Evolutionary conservation across 257 asterid species (phyloP), one percentile per base, ranked within the genome.

Genomic region (Coffea canephora): DNA sequence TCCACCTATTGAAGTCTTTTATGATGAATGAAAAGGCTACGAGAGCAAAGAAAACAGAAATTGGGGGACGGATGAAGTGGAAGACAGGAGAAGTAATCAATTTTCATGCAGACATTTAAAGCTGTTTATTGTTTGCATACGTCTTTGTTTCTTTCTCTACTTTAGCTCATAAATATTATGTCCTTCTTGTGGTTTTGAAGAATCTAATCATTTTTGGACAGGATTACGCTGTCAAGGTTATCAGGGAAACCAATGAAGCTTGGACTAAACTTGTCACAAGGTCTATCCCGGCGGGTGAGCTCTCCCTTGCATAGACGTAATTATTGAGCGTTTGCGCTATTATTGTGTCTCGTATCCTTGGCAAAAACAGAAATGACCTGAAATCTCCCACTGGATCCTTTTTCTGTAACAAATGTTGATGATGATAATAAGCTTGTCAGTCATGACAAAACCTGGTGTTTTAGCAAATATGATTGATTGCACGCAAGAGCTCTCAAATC

Each of bases 251-350:
- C 54, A 96, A 96, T 54, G 96, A 92, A 76, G 87, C 98, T 0
- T 96, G 99, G 99, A 89, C 93, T 45, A 96, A 96, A 76, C 97
- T 96, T 70, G 99, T 96, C 81, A 92, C 92, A 78, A 87, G 99
- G 86, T 91, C 98, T 7, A 86, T 90, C 79, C 87, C 94, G 81
- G 82, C 97, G 64, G 98, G 99, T 43, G 97, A 96, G 78, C 97
- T 96, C 34, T 96, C 99, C 18, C 98, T 96, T 48, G 91, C 88
- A 78, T 96, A 84, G 82, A 14, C 43, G 15, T 84, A 68, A 34
- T 25, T 59, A 59, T 54, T 15, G 21, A 39, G 43, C 34, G 73
- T 75, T 64, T 73, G 49, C 61, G 71, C 18, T 66, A 61, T 49
- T 59, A 57, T 36, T 18, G 19, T 18, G 19, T 55, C n/a, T 55